phyloP scores from a whole-genome alignment of 1,284 basidiomycete genomes.

The Phylloboletellus chloephorus region DNA sequence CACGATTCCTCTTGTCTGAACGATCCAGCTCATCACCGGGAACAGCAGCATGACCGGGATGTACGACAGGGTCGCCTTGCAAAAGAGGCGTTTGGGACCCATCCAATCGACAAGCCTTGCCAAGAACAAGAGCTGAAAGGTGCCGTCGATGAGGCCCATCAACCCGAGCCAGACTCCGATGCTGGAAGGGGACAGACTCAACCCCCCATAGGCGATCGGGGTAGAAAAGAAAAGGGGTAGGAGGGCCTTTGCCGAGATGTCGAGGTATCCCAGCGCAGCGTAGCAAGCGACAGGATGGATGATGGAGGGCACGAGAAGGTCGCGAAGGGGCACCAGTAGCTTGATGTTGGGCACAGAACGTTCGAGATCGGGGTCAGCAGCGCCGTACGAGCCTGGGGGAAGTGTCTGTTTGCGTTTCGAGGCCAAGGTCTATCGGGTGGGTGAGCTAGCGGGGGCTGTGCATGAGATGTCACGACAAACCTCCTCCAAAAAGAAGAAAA shows the following conservation, averaged over 20 bases:
- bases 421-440: slow-evolving; percentile 15
- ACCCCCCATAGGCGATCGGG: slow-evolving; percentile 49
- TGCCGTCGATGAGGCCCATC: slow-evolving; percentile 47
- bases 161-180: slow-evolving; percentile 45
- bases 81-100: slow-evolving; percentile 48
- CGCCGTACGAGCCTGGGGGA: neutral
- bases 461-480: slow-evolving; percentile 26
- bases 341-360: neutral
- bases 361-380: slow-evolving; percentile 6
- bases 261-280: slow-evolving; percentile 50
- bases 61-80: slow-evolving; percentile 42
- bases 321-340: slow-evolving; percentile 35
- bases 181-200: slow-evolving; percentile 42
- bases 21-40: slow-evolving; percentile 47
- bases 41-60: slow-evolving; percentile 47
- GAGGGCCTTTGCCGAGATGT: slow-evolving; percentile 49
- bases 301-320: slow-evolving; percentile 44
- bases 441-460: slow-evolving; percentile 5
- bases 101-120: slow-evolving; percentile 43
- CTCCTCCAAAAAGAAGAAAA: slow-evolving; percentile 43
- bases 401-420: slow-evolving; percentile 7
- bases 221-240: slow-evolving; percentile 57
- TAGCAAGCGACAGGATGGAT: slow-evolving; percentile 56
- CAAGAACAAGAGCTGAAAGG: slow-evolving; percentile 53
- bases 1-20: slow-evolving; percentile 11